Evolutionary conservation across 176 grass and related monocot genomes (phyloP), one percentile per base, ranked within the genome.

Genomic region (Thalia dealbata): DNA sequence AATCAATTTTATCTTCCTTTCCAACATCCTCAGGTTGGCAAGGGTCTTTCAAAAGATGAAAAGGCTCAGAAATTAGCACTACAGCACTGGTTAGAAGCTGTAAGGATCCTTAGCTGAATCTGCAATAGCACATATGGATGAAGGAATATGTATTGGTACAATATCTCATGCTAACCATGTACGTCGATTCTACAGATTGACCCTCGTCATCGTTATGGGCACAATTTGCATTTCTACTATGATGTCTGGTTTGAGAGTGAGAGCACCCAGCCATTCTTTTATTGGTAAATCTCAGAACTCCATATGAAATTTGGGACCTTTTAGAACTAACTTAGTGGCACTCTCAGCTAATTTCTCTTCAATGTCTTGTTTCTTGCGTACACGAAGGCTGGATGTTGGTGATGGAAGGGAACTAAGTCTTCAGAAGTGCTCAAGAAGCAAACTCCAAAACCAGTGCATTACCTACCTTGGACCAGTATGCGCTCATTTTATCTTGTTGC

Each of bases 71-170:
- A 91, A 77, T 81, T 96, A 79, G 88, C 92, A 38, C 60, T 86
- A 76, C 92, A 89, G 78, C 92, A 96, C 84, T 96, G 92, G 92
- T 88, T 96, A 50, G 92, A 96, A 91, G 92, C 92, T 71, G 92
- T 96, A 82, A 75, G 86, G 71, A 62, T 79, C 84, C 75, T 58
- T 19, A 21, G 52, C 14, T 19, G 2, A 6, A 21, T 55, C 1
- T 18, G 18, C 6, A n/a, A 56, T 56, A 56, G 18, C 14, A 21
- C 45, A 48, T 8, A 48, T 8, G 45, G n/a, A 56, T 56, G 0
- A 7, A 56, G 52, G 15, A 56, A 21, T 56, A 19, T 22, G 52
- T 26, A 6, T 81, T 10, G 21, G 14, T n/a, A 56, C n/a, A 18
- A 7, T 21, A 48, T 28, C 27, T 30, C 10, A 14, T 64, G 22